Conservation (phyloP, 805 yeast species). For the Suhomyces sp. region DNA sequence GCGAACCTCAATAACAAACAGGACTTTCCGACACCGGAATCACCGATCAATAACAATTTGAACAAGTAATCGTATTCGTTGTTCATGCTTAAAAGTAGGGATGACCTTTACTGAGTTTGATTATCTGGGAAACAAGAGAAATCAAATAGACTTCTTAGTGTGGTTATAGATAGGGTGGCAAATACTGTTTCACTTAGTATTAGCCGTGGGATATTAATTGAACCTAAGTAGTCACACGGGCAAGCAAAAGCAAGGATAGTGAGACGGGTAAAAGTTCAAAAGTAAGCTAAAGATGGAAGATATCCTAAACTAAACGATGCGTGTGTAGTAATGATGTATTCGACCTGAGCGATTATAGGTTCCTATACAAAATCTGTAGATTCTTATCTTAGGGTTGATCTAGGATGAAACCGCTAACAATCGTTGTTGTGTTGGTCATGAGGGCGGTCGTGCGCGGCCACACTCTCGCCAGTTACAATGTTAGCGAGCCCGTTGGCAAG, state of each 20-base stretch:
- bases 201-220: not conserved
- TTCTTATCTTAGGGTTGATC: not conserved
- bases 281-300: not conserved
- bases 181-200: not conserved
- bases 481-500: not conserved
- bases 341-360: not conserved
- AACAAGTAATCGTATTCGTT: constrained; percentile 97
- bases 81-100: constrained; percentile 48
- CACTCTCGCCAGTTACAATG: not conserved
- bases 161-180: not conserved
- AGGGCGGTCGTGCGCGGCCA: constrained; percentile 4
- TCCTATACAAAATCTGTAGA: not conserved
- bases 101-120: not conserved
- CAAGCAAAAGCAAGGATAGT: not conserved
- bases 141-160: not conserved
- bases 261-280: not conserved
- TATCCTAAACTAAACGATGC: not conserved
- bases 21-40: constrained; percentile 98
- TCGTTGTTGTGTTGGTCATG: constrained; percentile 5
- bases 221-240: not conserved
- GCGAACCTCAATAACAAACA: constrained; percentile 93
- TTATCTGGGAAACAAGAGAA: not conserved
- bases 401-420: not conserved
- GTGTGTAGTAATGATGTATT: not conserved
- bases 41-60: constrained; percentile 92